These are phyloP conservation scores for Penicillium sclerotigenum DNA, from an alignment of 2,329 filamentous ascomycete genomes.

Conservation along the genomic window DNA sequence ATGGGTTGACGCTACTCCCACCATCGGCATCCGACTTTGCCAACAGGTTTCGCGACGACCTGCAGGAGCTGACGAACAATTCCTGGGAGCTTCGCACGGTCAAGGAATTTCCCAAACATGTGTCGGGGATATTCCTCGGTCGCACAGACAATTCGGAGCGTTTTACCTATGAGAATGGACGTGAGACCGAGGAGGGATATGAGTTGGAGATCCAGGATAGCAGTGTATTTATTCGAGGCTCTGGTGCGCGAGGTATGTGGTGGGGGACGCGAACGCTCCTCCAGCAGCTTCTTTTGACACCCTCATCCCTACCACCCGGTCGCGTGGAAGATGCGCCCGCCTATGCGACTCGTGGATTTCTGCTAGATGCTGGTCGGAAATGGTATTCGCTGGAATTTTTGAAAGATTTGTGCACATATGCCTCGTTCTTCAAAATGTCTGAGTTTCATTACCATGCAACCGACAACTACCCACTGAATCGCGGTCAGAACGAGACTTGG, in stretches of 20 bases:
- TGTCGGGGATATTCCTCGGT: slow-evolving; percentile 46
- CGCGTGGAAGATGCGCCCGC: slow-evolving; percentile 50
- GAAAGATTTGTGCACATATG: slow-evolving; percentile 57
- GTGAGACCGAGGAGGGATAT: slow-evolving; percentile 51
- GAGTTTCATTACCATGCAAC: slow-evolving; percentile 58
- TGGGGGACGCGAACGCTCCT: slow-evolving; percentile 58
- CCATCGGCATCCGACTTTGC: slow-evolving; percentile 52
- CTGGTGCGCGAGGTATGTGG: slow-evolving; percentile 55
- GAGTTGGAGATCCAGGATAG: slow-evolving; percentile 39
- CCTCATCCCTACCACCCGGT: slow-evolving; percentile 43
- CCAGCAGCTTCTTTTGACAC: slow-evolving; percentile 48
- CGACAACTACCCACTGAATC: slow-evolving; percentile 54
- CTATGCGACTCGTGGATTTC: slow-evolving; percentile 50
- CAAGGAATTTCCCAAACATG: slow-evolving; percentile 31
- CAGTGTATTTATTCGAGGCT: slow-evolving; percentile 49
- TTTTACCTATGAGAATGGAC: slow-evolving; percentile 49
- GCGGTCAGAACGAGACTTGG: slow-evolving; percentile 49
- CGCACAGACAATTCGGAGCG: slow-evolving; percentile 15
- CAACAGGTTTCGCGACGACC: slow-evolving; percentile 46
- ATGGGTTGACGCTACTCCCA: slow-evolving; percentile 52
- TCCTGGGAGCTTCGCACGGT: slow-evolving; percentile 45
- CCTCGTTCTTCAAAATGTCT: slow-evolving; percentile 61
- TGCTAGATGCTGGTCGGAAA: slow-evolving; percentile 55
- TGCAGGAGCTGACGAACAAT: slow-evolving; percentile 41
- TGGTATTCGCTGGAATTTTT: slow-evolving; percentile 56